Evolutionary conservation across 805 yeast species (phyloP).

Genomic region (Zygotorulaspora chibaensis): DNA sequence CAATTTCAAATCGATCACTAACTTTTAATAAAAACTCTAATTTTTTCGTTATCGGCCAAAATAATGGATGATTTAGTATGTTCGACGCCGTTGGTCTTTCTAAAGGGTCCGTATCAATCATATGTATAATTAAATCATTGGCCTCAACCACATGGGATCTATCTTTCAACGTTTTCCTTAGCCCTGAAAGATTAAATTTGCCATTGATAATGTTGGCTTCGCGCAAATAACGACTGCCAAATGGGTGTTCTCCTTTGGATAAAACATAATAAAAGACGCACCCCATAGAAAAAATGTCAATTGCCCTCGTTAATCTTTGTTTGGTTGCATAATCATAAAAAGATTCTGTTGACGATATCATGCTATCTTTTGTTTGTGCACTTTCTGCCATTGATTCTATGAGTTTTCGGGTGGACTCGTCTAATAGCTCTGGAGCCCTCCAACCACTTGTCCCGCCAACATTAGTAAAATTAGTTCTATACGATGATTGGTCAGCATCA

Average conservation of each 20-base stretch:
- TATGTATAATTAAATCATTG: constrained; percentile 59
- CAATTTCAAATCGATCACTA: constrained; percentile 87
- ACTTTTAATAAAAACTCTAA: constrained; percentile 81
- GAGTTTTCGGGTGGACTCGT: constrained; percentile 17
- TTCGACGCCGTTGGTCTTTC: constrained; percentile 64
- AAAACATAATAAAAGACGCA: constrained; percentile 88
- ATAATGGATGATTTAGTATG: constrained; percentile 79
- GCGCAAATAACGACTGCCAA: constrained; percentile 84
- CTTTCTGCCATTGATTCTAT: constrained; percentile 10
- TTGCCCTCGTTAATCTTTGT: constrained; percentile 76
- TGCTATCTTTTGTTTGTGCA: constrained; percentile 36
- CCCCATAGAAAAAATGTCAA: constrained; percentile 91
- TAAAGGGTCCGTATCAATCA: constrained; percentile 67
- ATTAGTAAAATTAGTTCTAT: constrained; percentile 77
- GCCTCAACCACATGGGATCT: constrained; percentile 51
- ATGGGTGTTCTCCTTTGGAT: constrained; percentile 84
- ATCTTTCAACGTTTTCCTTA: constrained; percentile 31
- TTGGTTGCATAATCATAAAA: constrained; percentile 40
- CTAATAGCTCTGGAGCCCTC: constrained; percentile 90
- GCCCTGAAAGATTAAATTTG: constrained; percentile 45
- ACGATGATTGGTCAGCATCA: constrained; percentile 89
- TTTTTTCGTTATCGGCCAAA: constrained; percentile 73
- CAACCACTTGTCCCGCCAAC: constrained; percentile 98
- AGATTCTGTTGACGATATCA: constrained; percentile 12
- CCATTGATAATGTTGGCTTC: constrained; percentile 84